Evolutionary conservation across 805 yeast genomes (phyloP), one percentile per base, ranked within the genome.

Genomic region (Suhomyces pyralidae): DNA sequence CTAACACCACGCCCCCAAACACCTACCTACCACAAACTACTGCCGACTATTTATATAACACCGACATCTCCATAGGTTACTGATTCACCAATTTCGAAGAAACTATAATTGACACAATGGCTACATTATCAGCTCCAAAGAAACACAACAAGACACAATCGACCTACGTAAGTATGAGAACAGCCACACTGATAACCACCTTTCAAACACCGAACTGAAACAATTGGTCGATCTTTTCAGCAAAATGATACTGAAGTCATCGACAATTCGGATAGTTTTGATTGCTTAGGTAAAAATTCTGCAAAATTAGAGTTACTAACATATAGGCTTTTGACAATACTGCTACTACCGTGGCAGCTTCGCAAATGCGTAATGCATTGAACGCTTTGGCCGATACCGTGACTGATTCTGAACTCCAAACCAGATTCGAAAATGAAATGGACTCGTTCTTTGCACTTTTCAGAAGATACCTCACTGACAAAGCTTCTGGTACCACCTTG

Each of bases 351-450:
- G 94, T 91, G 56, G 97, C 98, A 26, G 97, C 98, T 5, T 87
- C 96, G 58, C 97, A 90, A 73, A 94, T 93, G 98, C 86, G 98
- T 68, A 93, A 94, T 70, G 93, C 96, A 1, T 82, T 94, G 73
- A 93, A 93, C 81, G 83, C 81, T 70, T 78, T 93, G 68, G 86
- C 92, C 48, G 98, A 93, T 71, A 80, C 91, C n/a, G 88, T 89
- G 51, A 70, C 74, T 19, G 87, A 79, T 61, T 58, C 69, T 30
- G 78, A 75, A 15, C 64, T 65, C 48, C 82, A 79, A 62, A 67
- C 65, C 55, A 81, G 81, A 61, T 91, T 94, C 65, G 97, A 93
- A 72, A 81, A 79, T 61, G 96, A 92, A 73, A 86, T 93, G 96
- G 98, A 94, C 73, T 84, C 91, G 38, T 94, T 93, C 70, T 94